Conservation (phyloP, 768 basidiomycete species). For the Termitomyces sp. region DNA sequence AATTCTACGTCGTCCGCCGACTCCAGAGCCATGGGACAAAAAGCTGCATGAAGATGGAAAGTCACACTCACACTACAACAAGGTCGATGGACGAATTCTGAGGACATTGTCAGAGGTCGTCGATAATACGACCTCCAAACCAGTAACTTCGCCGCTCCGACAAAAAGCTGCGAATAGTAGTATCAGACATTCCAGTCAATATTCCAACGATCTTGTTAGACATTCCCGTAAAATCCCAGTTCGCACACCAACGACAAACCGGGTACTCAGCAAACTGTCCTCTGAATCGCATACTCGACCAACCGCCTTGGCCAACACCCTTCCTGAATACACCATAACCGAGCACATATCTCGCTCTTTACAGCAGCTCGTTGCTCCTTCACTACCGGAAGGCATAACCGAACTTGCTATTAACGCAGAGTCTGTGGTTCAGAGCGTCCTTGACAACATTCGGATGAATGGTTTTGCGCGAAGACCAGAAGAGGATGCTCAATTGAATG, state of each 20-base stretch:
- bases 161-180: conserved; percentile 25
- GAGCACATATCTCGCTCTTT: conserved; percentile 64
- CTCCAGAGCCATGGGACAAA: conserved; percentile 82
- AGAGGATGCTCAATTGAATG: conserved; percentile 54
- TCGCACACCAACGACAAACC: conserved; percentile 22
- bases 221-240: conserved; percentile 37
- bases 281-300: conserved; percentile 10
- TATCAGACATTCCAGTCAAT: conserved; percentile 51
- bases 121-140: conserved; percentile 9
- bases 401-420: conserved; percentile 57
- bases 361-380: conserved; percentile 52
- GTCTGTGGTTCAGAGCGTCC: conserved; percentile 54
- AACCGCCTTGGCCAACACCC: conserved; percentile 13
- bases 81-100: conserved; percentile 54
- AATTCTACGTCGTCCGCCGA: conserved; percentile 51
- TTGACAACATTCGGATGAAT: conserved; percentile 51
- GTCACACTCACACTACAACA: conserved; percentile 77
- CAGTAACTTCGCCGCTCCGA: conserved; percentile 16
- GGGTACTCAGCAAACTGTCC: conserved; percentile 11
- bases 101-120: conserved; percentile 58
- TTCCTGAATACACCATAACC: conserved; percentile 53
- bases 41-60: conserved; percentile 77
- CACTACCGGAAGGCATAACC: conserved; percentile 52
- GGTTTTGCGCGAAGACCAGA: conserved; percentile 41
- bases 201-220: conserved; percentile 75